These are phyloP conservation scores for Zostera marina DNA, from an alignment of 116 monocot species.

Conservation along the genomic window DNA sequence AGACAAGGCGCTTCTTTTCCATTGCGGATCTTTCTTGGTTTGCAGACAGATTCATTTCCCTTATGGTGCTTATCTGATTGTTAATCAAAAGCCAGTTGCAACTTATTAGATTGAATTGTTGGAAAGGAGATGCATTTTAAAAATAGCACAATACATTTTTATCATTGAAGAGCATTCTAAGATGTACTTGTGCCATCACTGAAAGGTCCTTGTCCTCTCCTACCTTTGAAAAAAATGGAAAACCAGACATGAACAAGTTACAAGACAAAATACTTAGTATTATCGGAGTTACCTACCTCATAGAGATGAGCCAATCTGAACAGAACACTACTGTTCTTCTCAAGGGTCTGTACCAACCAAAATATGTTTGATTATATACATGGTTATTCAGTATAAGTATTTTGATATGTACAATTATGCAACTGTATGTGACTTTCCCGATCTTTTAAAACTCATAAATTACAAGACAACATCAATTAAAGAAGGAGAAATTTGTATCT, in stretches of 20 bases:
- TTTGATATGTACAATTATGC: not conserved
- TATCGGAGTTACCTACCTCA: conserved; percentile 32
- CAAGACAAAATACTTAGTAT: not conserved
- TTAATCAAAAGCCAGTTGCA: not conserved
- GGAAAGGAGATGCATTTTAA: not conserved
- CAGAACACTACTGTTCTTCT: conserved; percentile 62
- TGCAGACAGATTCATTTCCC: conserved; percentile 70
- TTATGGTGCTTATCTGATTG: conserved; percentile 50
- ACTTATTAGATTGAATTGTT: not conserved
- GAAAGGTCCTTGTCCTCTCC: conserved; percentile 90
- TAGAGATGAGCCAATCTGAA: conserved; percentile 90
- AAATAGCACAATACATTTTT: conserved; percentile 39
- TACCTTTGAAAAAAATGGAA: conserved; percentile 20
- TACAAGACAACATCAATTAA: not conserved
- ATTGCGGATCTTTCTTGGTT: conserved; percentile 76
- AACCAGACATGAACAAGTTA: not conserved
- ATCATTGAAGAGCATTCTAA: conserved; percentile 67
- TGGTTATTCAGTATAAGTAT: not conserved
- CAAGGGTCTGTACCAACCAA: conserved; percentile 38
- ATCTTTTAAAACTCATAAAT: not conserved
- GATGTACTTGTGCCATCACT: conserved; percentile 49
- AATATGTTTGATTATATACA: not conserved
- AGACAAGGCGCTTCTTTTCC: conserved; percentile 81
- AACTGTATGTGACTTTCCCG: no score
- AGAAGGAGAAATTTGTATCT: not conserved